Conservation (phyloP, 2,329 filamentous ascomycete genomes). For the Plectosphaerella sp. region DNA sequence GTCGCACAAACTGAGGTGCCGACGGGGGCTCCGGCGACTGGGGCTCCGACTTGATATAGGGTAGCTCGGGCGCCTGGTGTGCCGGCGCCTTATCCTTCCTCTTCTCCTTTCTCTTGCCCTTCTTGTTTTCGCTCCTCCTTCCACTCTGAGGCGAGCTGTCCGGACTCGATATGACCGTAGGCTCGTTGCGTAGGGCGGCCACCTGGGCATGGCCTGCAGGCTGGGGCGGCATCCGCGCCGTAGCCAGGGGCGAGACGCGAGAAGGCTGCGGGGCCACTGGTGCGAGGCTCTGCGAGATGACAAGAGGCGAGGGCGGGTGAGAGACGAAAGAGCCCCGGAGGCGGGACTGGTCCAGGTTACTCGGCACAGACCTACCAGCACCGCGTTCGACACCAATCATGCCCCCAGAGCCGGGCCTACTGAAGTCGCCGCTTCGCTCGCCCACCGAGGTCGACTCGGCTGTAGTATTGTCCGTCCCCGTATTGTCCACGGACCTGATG, state of each 20-base stretch:
- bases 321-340: constrained; percentile 7
- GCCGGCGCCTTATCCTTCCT: constrained; percentile 48
- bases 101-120: constrained; percentile 36
- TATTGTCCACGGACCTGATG: not conserved
- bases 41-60: constrained; percentile 62
- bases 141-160: constrained; percentile 56
- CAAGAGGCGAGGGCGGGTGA: constrained; percentile 53
- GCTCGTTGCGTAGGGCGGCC: constrained; percentile 49
- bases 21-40: constrained; percentile 56
- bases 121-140: constrained; percentile 44
- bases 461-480: constrained; percentile 9
- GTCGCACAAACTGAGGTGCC: constrained; percentile 46
- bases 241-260: constrained; percentile 57
- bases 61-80: constrained; percentile 41
- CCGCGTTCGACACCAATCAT: constrained; percentile 14
- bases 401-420: constrained; percentile 35
- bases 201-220: constrained; percentile 45
- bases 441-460: constrained; percentile 23
- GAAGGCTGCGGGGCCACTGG: constrained; percentile 72
- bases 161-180: constrained; percentile 46
- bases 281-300: constrained; percentile 69
- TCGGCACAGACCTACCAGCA: constrained; percentile 12
- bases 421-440: constrained; percentile 34
- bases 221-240: constrained; percentile 29
- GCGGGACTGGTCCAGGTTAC: constrained; percentile 4